Evolutionary conservation across 2,329 filamentous ascomycete genomes (phyloP).

Genomic region (Xylariaceae sp.): DNA sequence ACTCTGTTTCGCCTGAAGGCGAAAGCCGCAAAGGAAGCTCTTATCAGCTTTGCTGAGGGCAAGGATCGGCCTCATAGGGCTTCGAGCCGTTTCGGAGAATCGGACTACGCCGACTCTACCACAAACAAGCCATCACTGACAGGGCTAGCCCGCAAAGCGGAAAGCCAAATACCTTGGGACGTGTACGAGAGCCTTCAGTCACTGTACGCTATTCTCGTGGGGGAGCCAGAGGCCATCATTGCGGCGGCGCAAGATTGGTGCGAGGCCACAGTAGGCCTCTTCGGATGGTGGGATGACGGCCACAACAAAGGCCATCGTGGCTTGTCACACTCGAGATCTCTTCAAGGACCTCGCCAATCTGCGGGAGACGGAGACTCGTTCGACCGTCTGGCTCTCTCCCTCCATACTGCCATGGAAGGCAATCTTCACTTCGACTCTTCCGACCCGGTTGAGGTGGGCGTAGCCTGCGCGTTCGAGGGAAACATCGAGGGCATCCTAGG

Average conservation of each 20-base stretch:
- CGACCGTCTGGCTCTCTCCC: constrained; percentile 62
- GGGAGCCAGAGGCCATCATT: constrained; percentile 67
- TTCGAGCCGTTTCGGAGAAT: constrained; percentile 25
- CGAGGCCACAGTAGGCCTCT: constrained; percentile 74
- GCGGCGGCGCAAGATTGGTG: constrained; percentile 82
- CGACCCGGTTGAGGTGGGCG: constrained; percentile 68
- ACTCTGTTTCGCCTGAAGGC: constrained; percentile 72
- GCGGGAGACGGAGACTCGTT: constrained; percentile 61
- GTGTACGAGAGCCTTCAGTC: constrained; percentile 79
- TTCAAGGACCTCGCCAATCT: constrained; percentile 30
- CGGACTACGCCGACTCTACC: constrained; percentile 27
- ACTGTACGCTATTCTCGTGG: constrained; percentile 74
- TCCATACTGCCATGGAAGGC: constrained; percentile 59
- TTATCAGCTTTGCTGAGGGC: constrained; percentile 75
- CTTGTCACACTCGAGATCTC: constrained; percentile 29
- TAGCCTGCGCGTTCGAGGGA: constrained; percentile 77
- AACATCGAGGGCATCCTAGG: constrained; percentile 70
- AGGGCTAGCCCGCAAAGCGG: constrained; percentile 66
- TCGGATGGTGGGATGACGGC: constrained; percentile 90
- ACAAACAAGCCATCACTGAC: constrained; percentile 46
- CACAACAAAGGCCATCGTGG: constrained; percentile 32
- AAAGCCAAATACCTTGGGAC: constrained; percentile 81
- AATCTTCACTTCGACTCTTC: constrained; percentile 72
- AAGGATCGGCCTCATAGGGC: constrained; percentile 39
- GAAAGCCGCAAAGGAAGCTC: constrained; percentile 57